Percentiles rank a stretch among this genome's conserved stretches.
These are phyloP conservation scores for Cladosporium phlei DNA, from an alignment of 2,329 filamentous ascomycete species.

Conservation along the genomic window DNA sequence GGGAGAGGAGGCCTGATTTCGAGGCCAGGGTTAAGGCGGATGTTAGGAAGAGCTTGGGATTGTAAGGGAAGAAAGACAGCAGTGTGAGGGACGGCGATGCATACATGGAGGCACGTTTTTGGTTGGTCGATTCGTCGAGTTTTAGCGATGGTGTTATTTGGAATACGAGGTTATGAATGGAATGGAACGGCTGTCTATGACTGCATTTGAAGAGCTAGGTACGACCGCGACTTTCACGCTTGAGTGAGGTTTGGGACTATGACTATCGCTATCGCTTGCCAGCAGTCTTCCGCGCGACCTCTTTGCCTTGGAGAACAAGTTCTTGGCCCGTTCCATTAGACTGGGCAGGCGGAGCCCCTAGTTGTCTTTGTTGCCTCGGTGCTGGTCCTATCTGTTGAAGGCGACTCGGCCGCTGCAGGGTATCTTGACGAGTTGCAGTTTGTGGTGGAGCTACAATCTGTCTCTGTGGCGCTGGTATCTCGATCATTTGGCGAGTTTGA, in stretches of 20 bases:
- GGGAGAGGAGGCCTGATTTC: constrained; percentile 76
- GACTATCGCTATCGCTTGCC: not conserved
- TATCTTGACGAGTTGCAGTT: no score
- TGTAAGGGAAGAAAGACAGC: constrained; percentile 46
- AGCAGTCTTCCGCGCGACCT: not conserved
- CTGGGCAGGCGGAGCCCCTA: not conserved
- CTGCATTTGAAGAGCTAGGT: no score
- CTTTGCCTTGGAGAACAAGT: not conserved
- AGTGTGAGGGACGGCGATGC: no score
- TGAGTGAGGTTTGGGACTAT: not conserved
- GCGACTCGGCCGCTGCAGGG: not conserved
- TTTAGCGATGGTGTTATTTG: constrained; percentile 12
- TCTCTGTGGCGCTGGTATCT: no score
- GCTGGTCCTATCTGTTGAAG: not conserved
- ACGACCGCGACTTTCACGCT: no score
- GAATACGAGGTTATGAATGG: not conserved
- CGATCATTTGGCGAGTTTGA: no score
- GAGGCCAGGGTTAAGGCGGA: constrained; percentile 79
- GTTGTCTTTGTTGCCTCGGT: not conserved
- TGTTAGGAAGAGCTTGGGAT: constrained; percentile 71
- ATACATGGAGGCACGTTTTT: no score
- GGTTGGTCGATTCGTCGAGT: not conserved
- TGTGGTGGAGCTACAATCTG: no score
- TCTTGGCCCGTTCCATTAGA: not conserved
- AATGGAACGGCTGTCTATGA: not conserved